phyloP scores from a whole-genome alignment of 306 rosid genomes.

The Trifolium dubium region DNA sequence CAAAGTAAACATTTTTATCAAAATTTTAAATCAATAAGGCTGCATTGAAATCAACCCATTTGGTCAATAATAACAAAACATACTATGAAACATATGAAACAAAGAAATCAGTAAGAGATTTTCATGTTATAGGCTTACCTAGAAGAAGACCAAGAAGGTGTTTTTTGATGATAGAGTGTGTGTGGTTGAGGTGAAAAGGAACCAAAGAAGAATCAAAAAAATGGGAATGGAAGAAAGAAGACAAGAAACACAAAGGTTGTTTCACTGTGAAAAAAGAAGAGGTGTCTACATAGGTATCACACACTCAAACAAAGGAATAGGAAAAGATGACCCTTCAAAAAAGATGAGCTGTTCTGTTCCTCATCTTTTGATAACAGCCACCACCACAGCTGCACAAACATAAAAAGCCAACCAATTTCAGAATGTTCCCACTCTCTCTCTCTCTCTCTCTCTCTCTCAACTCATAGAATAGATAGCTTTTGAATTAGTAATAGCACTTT shows the following conservation, averaged over 20 bases:
- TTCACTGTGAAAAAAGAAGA: not conserved
- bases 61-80: conserved; percentile 6
- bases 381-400: conserved; percentile 63
- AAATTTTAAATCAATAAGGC: conserved; percentile 23
- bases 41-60: conserved; percentile 41
- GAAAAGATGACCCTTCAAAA: conserved; percentile 48
- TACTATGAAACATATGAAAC: conserved; percentile 6
- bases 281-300: conserved; percentile 23
- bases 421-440: conserved; percentile 64
- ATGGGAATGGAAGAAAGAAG: no score
- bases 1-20: conserved; percentile 31
- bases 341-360: conserved; percentile 75
- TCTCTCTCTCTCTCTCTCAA: conserved; percentile 48
- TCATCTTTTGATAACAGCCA: conserved; percentile 80
- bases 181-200: no score
- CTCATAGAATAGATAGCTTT: conserved; percentile 42
- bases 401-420: conserved; percentile 73
- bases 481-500: conserved; percentile 69
- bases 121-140: conserved; percentile 26
- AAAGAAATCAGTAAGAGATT: conserved; percentile 6
- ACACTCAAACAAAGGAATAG: conserved; percentile 37
- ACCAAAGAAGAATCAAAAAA: no score
- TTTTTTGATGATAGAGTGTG: no score
- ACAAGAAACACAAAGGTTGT: not conserved
- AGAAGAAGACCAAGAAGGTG: conserved; percentile 20